Evolutionary conservation across 2,329 filamentous ascomycete species (phyloP).

Genomic region (Colletotrichum aenigma): DNA sequence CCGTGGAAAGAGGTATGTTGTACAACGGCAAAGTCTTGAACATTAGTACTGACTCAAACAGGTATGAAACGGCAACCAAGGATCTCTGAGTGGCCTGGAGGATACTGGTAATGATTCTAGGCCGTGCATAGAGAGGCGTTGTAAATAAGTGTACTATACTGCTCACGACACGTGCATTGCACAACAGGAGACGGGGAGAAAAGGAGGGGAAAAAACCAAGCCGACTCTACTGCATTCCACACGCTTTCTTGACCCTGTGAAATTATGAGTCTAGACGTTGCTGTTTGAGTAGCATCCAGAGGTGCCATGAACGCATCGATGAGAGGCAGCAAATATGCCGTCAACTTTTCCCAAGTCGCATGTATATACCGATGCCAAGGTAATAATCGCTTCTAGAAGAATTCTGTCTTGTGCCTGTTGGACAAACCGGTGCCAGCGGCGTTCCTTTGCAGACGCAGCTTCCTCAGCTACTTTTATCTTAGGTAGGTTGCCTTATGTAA

Average conservation of each 20-base stretch:
- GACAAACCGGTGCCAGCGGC: neutral
- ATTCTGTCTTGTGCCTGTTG: neutral
- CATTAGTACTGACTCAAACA: conserved; percentile 38
- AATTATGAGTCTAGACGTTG: neutral
- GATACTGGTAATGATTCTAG: neutral
- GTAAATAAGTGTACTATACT: conserved; percentile 23
- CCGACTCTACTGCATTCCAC: neutral
- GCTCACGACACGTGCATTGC: conserved; percentile 12
- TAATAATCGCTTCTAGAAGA: neutral
- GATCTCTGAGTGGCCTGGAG: conserved; percentile 29
- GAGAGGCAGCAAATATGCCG: neutral
- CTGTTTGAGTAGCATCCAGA: neutral
- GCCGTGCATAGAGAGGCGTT: neutral
- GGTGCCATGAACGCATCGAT: neutral
- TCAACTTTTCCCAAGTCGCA: neutral
- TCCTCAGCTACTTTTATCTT: neutral
- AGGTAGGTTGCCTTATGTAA: conserved; percentile 9
- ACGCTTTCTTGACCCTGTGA: neutral
- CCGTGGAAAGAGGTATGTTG: conserved; percentile 85
- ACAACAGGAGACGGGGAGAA: neutral
- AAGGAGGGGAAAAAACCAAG: neutral
- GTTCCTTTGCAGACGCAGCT: neutral
- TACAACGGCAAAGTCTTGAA: conserved; percentile 14
- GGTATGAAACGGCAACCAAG: conserved; percentile 68
- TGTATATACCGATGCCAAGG: neutral